Percentiles rank a stretch among this genome's conserved stretches.
Conservation (phyloP, 1,284 basidiomycete genomes). For the Thecaphora thlaspeos region DNA sequence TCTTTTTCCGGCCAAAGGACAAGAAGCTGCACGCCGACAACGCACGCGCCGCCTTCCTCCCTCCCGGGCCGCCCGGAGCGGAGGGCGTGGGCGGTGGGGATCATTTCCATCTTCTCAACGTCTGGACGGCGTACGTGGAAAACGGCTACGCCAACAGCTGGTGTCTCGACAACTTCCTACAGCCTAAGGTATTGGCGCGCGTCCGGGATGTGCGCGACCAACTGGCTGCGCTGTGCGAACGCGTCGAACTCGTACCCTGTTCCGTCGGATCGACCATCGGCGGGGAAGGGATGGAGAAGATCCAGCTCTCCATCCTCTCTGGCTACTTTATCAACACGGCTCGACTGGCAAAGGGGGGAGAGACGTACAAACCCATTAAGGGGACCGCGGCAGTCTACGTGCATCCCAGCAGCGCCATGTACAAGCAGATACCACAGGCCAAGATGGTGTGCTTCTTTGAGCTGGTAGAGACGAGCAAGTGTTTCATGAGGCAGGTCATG, state of each 20-base stretch:
- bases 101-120: conserved; percentile 93
- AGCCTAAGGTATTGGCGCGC: conserved; percentile 90
- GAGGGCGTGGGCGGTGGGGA: conserved; percentile 85
- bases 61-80: no score
- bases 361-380: conserved; percentile 79
- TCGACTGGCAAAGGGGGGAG: conserved; percentile 48
- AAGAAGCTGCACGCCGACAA: conserved; percentile 68
- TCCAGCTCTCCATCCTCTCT: conserved; percentile 90
- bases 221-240: conserved; percentile 88
- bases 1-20: conserved; percentile 78
- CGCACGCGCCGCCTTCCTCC: conserved; percentile 83
- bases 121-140: conserved; percentile 98
- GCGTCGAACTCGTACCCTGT: conserved; percentile 88
- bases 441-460: conserved; percentile 88
- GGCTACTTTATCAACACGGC: conserved; percentile 93
- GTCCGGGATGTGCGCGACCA: conserved; percentile 95
- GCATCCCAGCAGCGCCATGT: conserved; percentile 90
- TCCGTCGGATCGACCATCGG: no score
- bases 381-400: conserved; percentile 86
- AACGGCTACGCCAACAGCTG: conserved; percentile 73
- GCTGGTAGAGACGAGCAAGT: conserved; percentile 66
- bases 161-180: conserved; percentile 76
- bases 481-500: conserved; percentile 81
- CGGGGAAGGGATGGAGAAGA: conserved; percentile 53
- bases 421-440: conserved; percentile 91